phyloP scores from a whole-genome alignment of 805 yeast species.

The Starmera amethionina region DNA sequence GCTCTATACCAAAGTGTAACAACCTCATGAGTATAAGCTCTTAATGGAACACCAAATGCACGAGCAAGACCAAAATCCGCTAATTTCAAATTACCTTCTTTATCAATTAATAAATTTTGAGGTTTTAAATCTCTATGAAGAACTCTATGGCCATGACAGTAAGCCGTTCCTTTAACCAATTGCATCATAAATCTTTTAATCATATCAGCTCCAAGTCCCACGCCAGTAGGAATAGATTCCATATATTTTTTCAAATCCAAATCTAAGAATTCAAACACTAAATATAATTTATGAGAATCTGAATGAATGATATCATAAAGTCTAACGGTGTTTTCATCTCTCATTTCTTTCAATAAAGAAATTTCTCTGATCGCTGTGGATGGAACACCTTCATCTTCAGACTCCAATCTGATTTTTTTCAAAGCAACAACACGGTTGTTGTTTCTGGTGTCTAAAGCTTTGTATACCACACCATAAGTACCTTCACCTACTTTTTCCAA shows the following conservation, averaged over 20 bases:
- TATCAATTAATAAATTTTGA: constrained; percentile 87
- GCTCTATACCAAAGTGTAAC: constrained; percentile 97
- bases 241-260: constrained; percentile 92
- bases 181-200: constrained; percentile 91
- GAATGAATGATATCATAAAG: constrained; percentile 92
- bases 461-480: constrained; percentile 96
- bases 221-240: constrained; percentile 91
- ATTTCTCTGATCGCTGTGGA: constrained; percentile 97
- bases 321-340: constrained; percentile 88
- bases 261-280: constrained; percentile 90
- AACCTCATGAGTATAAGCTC: constrained; percentile 96
- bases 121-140: constrained; percentile 95
- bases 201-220: constrained; percentile 80
- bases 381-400: constrained; percentile 98
- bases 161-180: constrained; percentile 79
- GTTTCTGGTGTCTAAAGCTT: constrained; percentile 82
- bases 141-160: constrained; percentile 91
- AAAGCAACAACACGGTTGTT: constrained; percentile 92
- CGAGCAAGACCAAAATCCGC: constrained; percentile 95
- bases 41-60: constrained; percentile 93
- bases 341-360: constrained; percentile 84
- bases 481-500: constrained; percentile 97
- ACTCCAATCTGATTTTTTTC: constrained; percentile 89
- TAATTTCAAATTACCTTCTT: constrained; percentile 85
- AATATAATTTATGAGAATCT: constrained; percentile 82